Base-by-base conservation (phyloP, 2,329 filamentous ascomycete genomes). In the Aspergillus sp. region DNA sequence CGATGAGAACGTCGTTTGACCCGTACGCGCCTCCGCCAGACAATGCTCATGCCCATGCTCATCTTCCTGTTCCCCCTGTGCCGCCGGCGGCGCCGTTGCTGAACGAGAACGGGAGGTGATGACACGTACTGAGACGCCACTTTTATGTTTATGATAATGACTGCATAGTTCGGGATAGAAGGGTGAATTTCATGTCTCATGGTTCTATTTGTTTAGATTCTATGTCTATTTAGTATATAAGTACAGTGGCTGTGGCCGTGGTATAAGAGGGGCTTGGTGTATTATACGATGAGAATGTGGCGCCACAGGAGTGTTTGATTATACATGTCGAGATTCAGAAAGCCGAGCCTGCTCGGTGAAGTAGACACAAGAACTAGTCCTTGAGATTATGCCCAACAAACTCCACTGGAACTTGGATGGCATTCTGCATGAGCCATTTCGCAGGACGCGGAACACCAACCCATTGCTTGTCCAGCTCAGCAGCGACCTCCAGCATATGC, bases 1-100 rank as follows among this genome's bases (percentile, higher is more conserved):
- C 74, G 30, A 78, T 78, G 39, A 67, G 71, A 30, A 71, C 74
- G 11, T 60, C 64, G 12, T 68, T 73, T 56, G 75, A 78, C 59
- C 66, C 71, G 3, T 72, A 71, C 44, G 65, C 57, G 15, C 54
- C 56, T 43, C 62, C 62, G 13, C 41, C 44, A 13, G 56, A 59
- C 48, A 7, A 49, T 22, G 30, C 38, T 11, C 12, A 26, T 32
- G 38, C 18, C 18, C 11, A 24, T 42, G 45, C 15, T 20, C 15
- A 44, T 20, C 54, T 53, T 5, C 48, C 55, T 17, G 57, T 63
- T 20, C 50, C 56, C 17, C 58, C 62, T 42, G 54, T 48, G 47
- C 57, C 62, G 41, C 58, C 60, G 38, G 59, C 43, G 44, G 57
- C 62, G 24, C 57, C 62, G 47, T 57, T 64, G 45, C 56, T 65